A percentile compares a stretch with the other conserved stretches of the same genome.
These are phyloP conservation scores for Cytidiella melzeri DNA, from an alignment of 768 basidiomycete genomes.

Conservation along the genomic window DNA sequence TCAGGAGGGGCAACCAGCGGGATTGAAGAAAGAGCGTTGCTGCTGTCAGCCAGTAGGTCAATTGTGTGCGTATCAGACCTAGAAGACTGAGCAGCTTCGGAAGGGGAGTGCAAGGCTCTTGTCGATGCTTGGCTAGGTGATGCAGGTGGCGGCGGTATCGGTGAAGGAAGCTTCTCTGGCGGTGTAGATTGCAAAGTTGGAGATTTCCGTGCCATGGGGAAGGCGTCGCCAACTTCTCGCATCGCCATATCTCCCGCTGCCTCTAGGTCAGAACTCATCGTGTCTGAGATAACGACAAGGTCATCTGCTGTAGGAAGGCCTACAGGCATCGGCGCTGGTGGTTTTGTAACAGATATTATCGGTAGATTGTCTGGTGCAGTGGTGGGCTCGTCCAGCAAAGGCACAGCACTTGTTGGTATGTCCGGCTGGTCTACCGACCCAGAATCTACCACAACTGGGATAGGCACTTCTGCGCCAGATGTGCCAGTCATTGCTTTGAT, in stretches of 20 bases:
- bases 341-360: constrained; percentile 58
- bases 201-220: not conserved
- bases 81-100: constrained; percentile 3
- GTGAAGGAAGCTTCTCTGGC: not conserved
- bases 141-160: constrained; percentile 9
- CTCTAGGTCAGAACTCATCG: constrained; percentile 14
- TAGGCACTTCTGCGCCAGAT: constrained; percentile 53
- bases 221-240: constrained; percentile 11
- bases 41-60: constrained; percentile 13
- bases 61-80: constrained; percentile 4
- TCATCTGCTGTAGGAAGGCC: constrained; percentile 53
- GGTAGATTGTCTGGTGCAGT: constrained; percentile 31
- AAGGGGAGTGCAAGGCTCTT: not conserved
- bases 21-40: not conserved
- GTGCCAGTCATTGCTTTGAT: constrained; percentile 2
- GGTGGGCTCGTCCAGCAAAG: constrained; percentile 14
- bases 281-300: constrained; percentile 2
- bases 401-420: constrained; percentile 21
- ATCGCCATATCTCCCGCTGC: constrained; percentile 13
- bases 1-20: not conserved
- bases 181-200: not conserved
- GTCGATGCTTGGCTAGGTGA: constrained; percentile 3
- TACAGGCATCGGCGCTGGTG: constrained; percentile 66
- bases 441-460: constrained; percentile 48
- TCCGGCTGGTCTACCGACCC: too few species aligned